Evolutionary conservation across 2,329 filamentous ascomycete species (phyloP), one percentile per base, ranked within the genome.

Genomic region (Xylariales sp.): DNA sequence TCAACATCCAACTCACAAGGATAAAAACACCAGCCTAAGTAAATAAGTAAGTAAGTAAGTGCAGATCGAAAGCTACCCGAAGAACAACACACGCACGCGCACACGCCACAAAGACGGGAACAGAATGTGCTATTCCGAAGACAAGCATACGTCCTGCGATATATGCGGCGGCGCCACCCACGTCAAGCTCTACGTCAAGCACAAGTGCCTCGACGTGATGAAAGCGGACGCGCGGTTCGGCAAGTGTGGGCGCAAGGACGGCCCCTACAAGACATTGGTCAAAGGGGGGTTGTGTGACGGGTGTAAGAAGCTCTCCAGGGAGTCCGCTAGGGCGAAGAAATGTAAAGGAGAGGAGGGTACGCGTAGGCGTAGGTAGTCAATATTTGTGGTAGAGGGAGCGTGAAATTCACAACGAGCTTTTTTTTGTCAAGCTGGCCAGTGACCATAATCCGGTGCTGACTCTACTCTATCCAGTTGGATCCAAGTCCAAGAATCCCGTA

Each of bases 51-150:
- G 45, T 23, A 23, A 23, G 39, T 41, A 23, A 23, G 45, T 48
- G 5, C 41, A 16, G 12, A 34, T 34, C n/a, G 3, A n/a, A 16
- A 14, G 6, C 41, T 6, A n/a, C 12, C 4, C 23, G 23, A 10
- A 3, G 30, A n/a, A 2, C n/a, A 52, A 8, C 32, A 8, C 5
- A 8, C 32, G 12, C 14, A 23, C 23, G 23, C 23, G 23, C 23
- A 23, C 28, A 34, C 12, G 0, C 41, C 5, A 43, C 1, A 9
- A n/a, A 45, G 14, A 65, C 28, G 56, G 34, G 5, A 23, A 62
- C 28, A 60, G 30, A 7, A 72, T 72, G 70, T 71, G 70, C 57
- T 71, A 71, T 36, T 46, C 55, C 7, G 69, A 72, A 14, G 67
- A 49, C 41, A 53, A 54, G n/a, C 49, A 34, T 6, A 62, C 32